Evolutionary conservation across 139 green algal genomes (phyloP).

Genomic region (Choricystis sp.): DNA sequence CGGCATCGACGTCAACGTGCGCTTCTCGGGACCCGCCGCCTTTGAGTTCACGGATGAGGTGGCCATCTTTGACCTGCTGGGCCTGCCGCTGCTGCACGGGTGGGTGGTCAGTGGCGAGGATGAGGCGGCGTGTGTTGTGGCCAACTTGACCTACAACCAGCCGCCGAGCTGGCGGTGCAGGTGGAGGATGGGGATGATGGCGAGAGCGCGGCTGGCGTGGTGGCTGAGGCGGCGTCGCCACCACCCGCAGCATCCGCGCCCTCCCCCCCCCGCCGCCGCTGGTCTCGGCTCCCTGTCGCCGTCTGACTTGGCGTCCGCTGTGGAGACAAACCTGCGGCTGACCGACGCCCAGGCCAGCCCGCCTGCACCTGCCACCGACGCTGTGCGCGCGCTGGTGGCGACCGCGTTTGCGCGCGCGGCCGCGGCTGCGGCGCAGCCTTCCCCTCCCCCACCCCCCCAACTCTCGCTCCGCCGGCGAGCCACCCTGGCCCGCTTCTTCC

Average conservation of each 20-base stretch:
- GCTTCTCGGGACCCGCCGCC: slow-evolving; percentile 33
- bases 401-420: neutral
- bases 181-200: too few species aligned
- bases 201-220: neutral
- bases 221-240: neutral
- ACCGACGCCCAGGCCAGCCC: slow-evolving; percentile 7
- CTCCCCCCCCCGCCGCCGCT: neutral
- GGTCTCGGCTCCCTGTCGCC: neutral
- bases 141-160: neutral
- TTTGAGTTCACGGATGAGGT: slow-evolving; percentile 59
- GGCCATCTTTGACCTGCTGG: slow-evolving; percentile 90
- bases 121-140: neutral
- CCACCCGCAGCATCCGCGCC: neutral
- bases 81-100: slow-evolving; percentile 79
- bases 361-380: slow-evolving; percentile 11
- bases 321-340: neutral
- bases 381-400: neutral
- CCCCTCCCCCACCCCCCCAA: neutral
- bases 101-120: slow-evolving; percentile 65
- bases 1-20: slow-evolving; percentile 92
- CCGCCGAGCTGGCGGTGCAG: neutral
- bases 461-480: neutral
- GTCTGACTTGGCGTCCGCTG: neutral
- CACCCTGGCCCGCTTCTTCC: slow-evolving; percentile 33
- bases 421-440: neutral